These are phyloP conservation scores for Malania oleifera DNA, from an alignment of 164 flowering plant genomes.

Conservation along the genomic window DNA sequence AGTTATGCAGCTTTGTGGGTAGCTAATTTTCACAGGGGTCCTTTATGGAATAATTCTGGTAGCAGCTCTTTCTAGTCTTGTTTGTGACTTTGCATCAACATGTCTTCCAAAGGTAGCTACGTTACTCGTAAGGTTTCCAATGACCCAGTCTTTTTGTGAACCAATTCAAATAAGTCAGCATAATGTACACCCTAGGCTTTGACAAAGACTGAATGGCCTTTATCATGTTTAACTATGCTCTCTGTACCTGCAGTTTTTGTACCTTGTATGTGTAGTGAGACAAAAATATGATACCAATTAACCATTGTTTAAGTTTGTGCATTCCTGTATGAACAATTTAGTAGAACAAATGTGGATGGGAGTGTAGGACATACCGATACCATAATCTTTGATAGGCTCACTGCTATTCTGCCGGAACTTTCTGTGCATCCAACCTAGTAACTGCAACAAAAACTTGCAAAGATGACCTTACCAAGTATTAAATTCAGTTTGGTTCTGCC, in stretches of 20 bases:
- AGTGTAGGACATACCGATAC: slow-evolving; percentile 28
- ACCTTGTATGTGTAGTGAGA: no score
- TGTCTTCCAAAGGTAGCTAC: not conserved
- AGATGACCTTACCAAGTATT: not conserved
- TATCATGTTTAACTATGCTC: not conserved
- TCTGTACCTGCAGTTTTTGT: not conserved
- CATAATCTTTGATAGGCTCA: slow-evolving; percentile 46
- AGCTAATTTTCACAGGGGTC: not conserved
- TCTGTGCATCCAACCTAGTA: slow-evolving; percentile 92
- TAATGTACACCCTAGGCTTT: not conserved
- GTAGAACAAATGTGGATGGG: slow-evolving; percentile 4
- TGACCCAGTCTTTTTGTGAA: not conserved
- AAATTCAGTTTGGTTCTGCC: not conserved
- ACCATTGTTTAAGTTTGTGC: not conserved
- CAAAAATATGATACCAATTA: not conserved
- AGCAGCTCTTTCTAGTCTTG: not conserved
- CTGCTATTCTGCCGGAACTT: slow-evolving; percentile 65
- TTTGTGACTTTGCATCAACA: not conserved
- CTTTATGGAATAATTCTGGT: not conserved
- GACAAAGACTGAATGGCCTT: not conserved
- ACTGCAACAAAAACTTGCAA: slow-evolving; percentile 33
- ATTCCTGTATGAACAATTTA: not conserved
- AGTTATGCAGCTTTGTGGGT: not conserved
- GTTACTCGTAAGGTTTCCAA: not conserved
- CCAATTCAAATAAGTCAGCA: not conserved